Evolutionary conservation across 164 flowering plant genomes (phyloP), one percentile per base, ranked within the genome.

Genomic region (Tetracentron sinense): DNA sequence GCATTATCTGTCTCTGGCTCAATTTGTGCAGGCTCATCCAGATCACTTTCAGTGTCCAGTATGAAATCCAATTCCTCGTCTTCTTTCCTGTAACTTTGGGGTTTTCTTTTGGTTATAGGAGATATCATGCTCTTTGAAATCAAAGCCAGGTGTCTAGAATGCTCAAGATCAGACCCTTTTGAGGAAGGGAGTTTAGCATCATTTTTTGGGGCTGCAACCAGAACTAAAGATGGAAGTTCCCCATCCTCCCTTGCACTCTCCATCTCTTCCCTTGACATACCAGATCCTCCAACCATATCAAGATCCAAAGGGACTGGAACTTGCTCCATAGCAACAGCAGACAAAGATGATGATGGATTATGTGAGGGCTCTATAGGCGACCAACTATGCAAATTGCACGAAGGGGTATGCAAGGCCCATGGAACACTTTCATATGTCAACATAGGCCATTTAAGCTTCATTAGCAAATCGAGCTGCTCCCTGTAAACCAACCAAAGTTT

Each of bases 171-270:
- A 60, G 88, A 62, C 50, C 50, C 82, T 71, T 78, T 82, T 3
- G 65, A 25, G 15, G 78, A 54, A 44, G 79, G 63, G 23, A 63
- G 58, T 58, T 75, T 70, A 58, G 48, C 55, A 61, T 75, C 81
- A 69, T 59, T 81, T 21, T 29, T 29, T 23, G 57, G 66, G 58
- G 79, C 42, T 23, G 82, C 42, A 69, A 48, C 74, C 47, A 78
- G 78, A 72, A 73, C 59, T 38, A 82, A 54, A 60, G 90, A 77
- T 29, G 97, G 96, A 72, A 94, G 93, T 74, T 94, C 97, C 54
- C 97, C 99, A 81, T 94, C 98, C 76, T 94, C 96, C 76, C 84
- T 82, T 22, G 73, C 64, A 74, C 67, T 59, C 58, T 85, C 97
- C 23, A 71, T 50, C 63, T 82, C 90, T 65, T 85, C 89, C 63